Conservation (phyloP, 805 yeast genomes). For the Candida corydali region DNA sequence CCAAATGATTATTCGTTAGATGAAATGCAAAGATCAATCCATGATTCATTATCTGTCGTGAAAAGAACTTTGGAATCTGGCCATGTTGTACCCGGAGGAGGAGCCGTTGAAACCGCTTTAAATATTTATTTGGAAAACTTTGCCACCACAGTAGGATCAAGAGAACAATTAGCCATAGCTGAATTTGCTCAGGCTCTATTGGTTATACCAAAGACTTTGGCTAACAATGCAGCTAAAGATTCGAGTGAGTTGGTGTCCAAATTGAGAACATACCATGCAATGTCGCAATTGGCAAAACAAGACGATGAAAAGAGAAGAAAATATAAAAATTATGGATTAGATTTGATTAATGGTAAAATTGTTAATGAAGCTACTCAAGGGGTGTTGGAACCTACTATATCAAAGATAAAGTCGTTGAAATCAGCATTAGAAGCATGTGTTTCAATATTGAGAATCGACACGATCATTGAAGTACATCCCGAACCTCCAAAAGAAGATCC, state of each 20-base stretch:
- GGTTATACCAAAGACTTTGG: slow-evolving; percentile 92
- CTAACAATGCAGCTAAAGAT: slow-evolving; percentile 97
- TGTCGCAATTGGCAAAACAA: slow-evolving; percentile 80
- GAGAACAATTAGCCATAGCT: slow-evolving; percentile 97
- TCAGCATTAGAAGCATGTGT: slow-evolving; percentile 97
- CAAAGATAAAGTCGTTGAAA: slow-evolving; percentile 88
- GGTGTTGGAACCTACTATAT: slow-evolving; percentile 91
- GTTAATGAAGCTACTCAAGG: slow-evolving; percentile 82
- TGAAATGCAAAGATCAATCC: slow-evolving; percentile 97
- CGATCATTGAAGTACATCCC: slow-evolving; percentile 96
- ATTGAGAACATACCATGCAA: slow-evolving; percentile 93
- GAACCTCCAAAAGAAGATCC: slow-evolving; percentile 91
- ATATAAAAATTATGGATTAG: slow-evolving; percentile 90
- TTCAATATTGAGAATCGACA: slow-evolving; percentile 94
- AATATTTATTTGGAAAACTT: slow-evolving; percentile 93
- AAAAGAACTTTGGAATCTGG: slow-evolving; percentile 96
- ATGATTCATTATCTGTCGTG: slow-evolving; percentile 90
- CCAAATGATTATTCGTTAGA: slow-evolving; percentile 93
- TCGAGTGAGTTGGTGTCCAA: slow-evolving; percentile 92
- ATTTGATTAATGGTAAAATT: slow-evolving; percentile 84
- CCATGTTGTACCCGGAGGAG: slow-evolving; percentile 96
- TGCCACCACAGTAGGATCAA: slow-evolving; percentile 95
- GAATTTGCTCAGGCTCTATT: slow-evolving; percentile 91
- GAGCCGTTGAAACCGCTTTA: slow-evolving; percentile 96
- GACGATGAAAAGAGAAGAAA: slow-evolving; percentile 81